Conservation (phyloP, 169 alveolate species). For the Plasmodium gonderi region DNA sequence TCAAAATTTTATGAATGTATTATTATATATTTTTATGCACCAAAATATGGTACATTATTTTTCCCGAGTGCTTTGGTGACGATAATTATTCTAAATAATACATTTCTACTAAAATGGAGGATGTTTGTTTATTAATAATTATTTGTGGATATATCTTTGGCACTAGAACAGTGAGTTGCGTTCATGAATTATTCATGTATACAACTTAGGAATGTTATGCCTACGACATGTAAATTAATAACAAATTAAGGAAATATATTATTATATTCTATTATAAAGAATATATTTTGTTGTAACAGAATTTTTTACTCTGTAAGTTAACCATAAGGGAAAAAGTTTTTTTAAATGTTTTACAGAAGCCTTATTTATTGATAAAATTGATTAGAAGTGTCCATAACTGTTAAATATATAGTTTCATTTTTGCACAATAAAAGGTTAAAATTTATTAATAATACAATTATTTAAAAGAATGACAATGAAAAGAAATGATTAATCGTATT, state of each 20-base stretch:
- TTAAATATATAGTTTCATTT: not conserved
- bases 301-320: not conserved
- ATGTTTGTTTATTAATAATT: not conserved
- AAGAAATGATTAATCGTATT: not conserved
- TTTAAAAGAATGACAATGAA: not conserved
- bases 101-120: not conserved
- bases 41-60: not conserved
- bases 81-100: not conserved
- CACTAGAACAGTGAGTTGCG: not conserved
- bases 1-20: not conserved
- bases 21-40: not conserved
- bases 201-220: not conserved
- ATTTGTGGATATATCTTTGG: not conserved
- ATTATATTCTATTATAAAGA: not conserved
- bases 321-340: not conserved
- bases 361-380: not conserved
- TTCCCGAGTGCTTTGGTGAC: not conserved
- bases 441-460: not conserved
- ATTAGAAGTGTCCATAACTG: not conserved
- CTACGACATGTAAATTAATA: not conserved
- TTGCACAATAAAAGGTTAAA: not conserved
- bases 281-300: not conserved
- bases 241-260: not conserved
- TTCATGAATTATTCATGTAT: not conserved
- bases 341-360: not conserved